phyloP scores from a whole-genome alignment of 2,329 filamentous ascomycete genomes.

The Bipolaris bicolor region DNA sequence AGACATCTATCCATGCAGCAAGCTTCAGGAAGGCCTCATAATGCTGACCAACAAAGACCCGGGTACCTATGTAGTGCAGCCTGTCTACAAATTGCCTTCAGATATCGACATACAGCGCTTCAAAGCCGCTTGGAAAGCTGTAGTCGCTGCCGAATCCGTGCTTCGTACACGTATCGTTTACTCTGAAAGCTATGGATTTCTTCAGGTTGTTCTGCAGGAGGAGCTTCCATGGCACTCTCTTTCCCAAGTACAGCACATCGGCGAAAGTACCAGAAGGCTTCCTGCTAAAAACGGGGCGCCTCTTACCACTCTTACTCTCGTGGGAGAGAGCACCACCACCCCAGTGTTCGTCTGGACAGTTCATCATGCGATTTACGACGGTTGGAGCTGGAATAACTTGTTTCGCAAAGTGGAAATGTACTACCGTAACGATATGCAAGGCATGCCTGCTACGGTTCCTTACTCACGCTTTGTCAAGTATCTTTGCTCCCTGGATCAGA shows the following conservation, averaged over 20 bases:
- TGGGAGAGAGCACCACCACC: constrained; percentile 17
- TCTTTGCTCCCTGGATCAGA: constrained; percentile 32
- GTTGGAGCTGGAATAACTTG: constrained; percentile 39
- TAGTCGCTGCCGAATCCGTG: constrained; percentile 53
- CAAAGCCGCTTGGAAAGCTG: constrained; percentile 54
- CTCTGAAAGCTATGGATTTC: constrained; percentile 38
- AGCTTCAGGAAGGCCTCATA: constrained; percentile 42
- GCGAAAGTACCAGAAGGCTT: constrained; percentile 34
- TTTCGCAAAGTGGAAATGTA: constrained; percentile 36
- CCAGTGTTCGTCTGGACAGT: constrained; percentile 45
- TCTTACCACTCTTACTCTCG: constrained; percentile 24
- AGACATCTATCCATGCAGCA: constrained; percentile 43
- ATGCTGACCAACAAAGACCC: constrained; percentile 41
- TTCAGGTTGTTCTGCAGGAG: constrained; percentile 42
- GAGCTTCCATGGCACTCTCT: constrained; percentile 28
- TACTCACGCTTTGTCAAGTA: constrained; percentile 45
- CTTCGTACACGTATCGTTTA: constrained; percentile 54
- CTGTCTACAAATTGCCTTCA: constrained; percentile 49
- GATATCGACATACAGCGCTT: constrained; percentile 45
- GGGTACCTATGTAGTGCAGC: constrained; percentile 44
- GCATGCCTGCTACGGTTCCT: constrained; percentile 26
- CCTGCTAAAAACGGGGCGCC: constrained; percentile 37
- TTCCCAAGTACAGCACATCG: constrained; percentile 31
- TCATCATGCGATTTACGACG: constrained; percentile 49
- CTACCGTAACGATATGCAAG: constrained; percentile 20